Evolutionary conservation across 257 asterid genomes (phyloP), one percentile per base, ranked within the genome.

Genomic region (Asclepias syriaca): DNA sequence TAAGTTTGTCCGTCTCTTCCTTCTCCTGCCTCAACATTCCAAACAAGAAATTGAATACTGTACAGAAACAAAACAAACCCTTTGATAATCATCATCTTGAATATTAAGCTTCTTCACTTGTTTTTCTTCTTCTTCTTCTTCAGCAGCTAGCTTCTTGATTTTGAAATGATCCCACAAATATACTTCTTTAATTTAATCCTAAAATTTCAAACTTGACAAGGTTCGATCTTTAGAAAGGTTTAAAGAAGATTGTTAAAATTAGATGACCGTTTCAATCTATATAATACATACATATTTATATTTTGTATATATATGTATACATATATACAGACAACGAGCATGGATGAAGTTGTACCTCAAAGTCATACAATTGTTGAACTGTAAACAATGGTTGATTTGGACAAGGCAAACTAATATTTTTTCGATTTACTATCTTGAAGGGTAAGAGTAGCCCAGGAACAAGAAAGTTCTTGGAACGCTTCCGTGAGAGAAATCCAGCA

Each of bases 11-110:
- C 65, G 13, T 51, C 57, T 14, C 24, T 61, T 14, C 43, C 53
- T 4, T 63, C 22, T 13, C 65, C 56, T 19, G 73, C 80, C 50
- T 4, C 61, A 55, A 15, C 54, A 45, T 55, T 37, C 75, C 72
- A 55, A 22, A 21, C 8, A 9, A 65, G 61, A 43, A 56, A 37
- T 7, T 70, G 32, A 15, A 76, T 4, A 1, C 59, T 8, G 43
- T 4, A 76, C 15, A 18, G 8, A n/a, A 57, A 15, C 12, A 10
- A 54, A 32, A 45, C 14, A 56, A 58, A n/a, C 0, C 57, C 45
- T 55, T 15, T 56, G 48, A 40, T 29, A 32, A 24, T 53, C 65
- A 65, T 0, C 76, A 71, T 76, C 3, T 21, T 37, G 7, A 64
- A 14, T 13, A 13, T 60, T 2, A 12, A 34, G 66, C 6, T 63